phyloP scores from a whole-genome alignment of 768 basidiomycete species.

The Mycena venus region DNA sequence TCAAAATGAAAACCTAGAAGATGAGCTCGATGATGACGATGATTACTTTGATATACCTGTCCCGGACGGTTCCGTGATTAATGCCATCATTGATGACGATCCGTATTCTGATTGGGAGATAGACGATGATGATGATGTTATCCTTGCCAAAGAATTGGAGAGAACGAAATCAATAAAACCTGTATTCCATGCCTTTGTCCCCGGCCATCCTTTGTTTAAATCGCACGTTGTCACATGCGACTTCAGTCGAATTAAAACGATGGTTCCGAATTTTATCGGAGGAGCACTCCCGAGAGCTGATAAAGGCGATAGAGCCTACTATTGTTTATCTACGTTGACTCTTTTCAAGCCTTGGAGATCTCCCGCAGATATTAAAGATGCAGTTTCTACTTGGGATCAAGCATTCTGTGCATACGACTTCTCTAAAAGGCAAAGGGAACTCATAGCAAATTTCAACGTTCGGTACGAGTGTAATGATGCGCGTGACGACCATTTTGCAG shows the following conservation, averaged over 20 bases:
- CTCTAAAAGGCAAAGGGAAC: neutral
- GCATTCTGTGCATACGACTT: neutral
- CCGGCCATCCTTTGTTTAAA: no score
- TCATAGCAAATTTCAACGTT: neutral
- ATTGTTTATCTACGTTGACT: slow-evolving; percentile 39
- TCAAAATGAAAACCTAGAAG: no score
- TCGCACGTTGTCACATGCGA: no score
- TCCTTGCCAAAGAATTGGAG: no score
- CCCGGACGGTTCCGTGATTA: no score
- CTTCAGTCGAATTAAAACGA: neutral
- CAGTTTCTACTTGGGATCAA: neutral
- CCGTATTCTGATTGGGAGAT: no score
- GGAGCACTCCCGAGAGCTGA: slow-evolving; percentile 39
- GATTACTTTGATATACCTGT: no score
- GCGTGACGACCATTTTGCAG: neutral
- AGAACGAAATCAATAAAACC: no score
- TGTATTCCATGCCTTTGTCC: no score
- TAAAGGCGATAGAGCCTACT: slow-evolving; percentile 45
- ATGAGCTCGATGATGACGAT: no score
- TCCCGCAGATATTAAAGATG: slow-evolving; percentile 34
- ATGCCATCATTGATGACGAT: no score
- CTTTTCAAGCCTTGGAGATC: slow-evolving; percentile 45
- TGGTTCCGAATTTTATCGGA: slow-evolving; percentile 40
- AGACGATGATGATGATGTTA: no score
- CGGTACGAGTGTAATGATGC: neutral